phyloP scores from a whole-genome alignment of 169 alveolate species.

The Cryptosporidium tyzzeri region DNA sequence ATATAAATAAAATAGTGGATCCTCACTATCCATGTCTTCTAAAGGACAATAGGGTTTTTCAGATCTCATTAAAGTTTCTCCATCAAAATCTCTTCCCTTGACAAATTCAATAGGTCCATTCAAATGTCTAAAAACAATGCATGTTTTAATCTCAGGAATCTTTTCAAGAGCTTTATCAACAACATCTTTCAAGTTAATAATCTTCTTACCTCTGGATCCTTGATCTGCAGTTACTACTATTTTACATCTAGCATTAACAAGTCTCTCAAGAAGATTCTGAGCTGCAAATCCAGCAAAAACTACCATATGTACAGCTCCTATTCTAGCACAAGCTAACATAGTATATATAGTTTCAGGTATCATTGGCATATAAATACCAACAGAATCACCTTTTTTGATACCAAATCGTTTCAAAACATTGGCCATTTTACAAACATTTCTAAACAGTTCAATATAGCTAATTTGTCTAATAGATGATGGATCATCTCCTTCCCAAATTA shows the following conservation, averaged over 20 bases:
- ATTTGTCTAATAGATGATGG: constrained; percentile 83
- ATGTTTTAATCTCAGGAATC: constrained; percentile 81
- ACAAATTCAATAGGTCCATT: constrained; percentile 79
- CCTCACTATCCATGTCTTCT: constrained; percentile 95
- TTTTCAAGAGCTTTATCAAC: constrained; percentile 89
- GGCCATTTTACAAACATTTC: constrained; percentile 89
- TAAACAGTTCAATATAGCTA: constrained; percentile 85
- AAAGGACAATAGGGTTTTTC: constrained; percentile 92
- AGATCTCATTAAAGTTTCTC: constrained; percentile 86
- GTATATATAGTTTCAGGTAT: constrained; percentile 92
- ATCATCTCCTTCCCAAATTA: constrained; percentile 91
- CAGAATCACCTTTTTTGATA: constrained; percentile 93
- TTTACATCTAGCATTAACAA: constrained; percentile 89
- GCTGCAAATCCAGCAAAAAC: constrained; percentile 98
- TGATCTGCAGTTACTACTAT: constrained; percentile 90
- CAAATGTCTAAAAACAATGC: constrained; percentile 85
- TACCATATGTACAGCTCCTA: constrained; percentile 97
- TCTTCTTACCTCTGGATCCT: constrained; percentile 91
- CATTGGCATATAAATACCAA: constrained; percentile 96
- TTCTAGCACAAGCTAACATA: constrained; percentile 96
- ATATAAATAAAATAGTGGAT: constrained; percentile 92
- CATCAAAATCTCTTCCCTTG: constrained; percentile 86
- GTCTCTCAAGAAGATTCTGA: constrained; percentile 91
- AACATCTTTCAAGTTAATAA: constrained; percentile 84
- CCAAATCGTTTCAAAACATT: constrained; percentile 91